Evolutionary conservation across 1,139 yeast species (phyloP).

Genomic region (Blastobotrys serpentis): DNA sequence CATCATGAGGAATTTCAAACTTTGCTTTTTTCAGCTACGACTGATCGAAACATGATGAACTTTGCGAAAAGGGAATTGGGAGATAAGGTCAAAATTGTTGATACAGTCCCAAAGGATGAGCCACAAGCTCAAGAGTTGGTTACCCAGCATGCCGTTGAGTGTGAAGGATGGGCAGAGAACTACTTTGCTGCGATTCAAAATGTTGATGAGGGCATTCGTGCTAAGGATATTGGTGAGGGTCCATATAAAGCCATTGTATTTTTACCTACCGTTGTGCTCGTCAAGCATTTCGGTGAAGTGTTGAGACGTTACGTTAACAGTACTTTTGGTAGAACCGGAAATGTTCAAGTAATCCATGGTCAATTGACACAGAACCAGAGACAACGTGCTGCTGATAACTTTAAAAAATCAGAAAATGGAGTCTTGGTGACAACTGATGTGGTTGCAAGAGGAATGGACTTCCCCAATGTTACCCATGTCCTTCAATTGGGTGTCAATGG

Average conservation of each 20-base stretch:
- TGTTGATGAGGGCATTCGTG: constrained; percentile 29
- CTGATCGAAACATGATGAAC: constrained; percentile 61
- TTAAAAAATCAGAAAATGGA: constrained; percentile 52
- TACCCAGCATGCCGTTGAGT: constrained; percentile 59
- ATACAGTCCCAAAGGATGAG: constrained; percentile 73
- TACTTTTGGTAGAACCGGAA: constrained; percentile 10
- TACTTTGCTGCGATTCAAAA: constrained; percentile 35
- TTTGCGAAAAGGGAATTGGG: constrained; percentile 70
- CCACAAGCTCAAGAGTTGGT: constrained; percentile 79
- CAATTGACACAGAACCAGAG: constrained; percentile 65
- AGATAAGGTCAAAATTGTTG: constrained; percentile 58
- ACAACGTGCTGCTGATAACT: constrained; percentile 54
- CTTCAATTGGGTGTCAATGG: constrained; percentile 75
- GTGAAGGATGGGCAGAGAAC: constrained; percentile 43
- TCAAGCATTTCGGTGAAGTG: constrained; percentile 53
- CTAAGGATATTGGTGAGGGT: constrained; percentile 28
- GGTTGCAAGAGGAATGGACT: constrained; percentile 96
- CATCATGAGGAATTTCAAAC: constrained; percentile 45
- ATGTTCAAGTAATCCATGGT: constrained; percentile 56
- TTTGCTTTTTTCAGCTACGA: constrained; percentile 83
- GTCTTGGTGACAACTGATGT: constrained; percentile 85
- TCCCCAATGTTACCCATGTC: constrained; percentile 80
- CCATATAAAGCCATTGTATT: constrained; percentile 76
- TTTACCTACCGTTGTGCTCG: constrained; percentile 72
- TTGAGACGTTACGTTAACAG: constrained; percentile 27